Evolutionary conservation across 2,329 filamentous ascomycete genomes (phyloP).

Genomic region (Penicillium glabrum): DNA sequence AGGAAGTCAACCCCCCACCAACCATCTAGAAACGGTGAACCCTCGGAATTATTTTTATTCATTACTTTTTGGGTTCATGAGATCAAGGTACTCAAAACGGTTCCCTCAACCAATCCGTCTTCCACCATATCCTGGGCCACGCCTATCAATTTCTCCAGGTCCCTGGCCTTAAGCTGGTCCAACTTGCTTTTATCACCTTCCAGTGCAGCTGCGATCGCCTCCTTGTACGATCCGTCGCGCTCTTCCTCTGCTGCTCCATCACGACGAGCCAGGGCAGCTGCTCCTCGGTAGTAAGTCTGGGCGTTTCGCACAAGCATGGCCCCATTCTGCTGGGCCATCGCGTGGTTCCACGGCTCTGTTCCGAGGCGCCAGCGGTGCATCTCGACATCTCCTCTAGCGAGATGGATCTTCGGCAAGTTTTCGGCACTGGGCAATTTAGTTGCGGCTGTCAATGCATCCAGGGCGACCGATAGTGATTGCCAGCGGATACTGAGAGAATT

Average conservation of each 20-base stretch:
- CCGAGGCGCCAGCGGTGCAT: slow-evolving; percentile 55
- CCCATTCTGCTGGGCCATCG: slow-evolving; percentile 45
- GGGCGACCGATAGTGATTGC: slow-evolving; percentile 53
- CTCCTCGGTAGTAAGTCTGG: slow-evolving; percentile 59
- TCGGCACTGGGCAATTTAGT: slow-evolving; percentile 52
- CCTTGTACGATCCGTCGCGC: slow-evolving; percentile 48
- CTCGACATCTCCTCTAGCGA: slow-evolving; percentile 57
- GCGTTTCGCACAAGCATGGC: slow-evolving; percentile 55
- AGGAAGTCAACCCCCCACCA: slow-evolving; percentile 36
- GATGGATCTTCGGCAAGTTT: slow-evolving; percentile 54
- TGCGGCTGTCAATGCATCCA: slow-evolving; percentile 52
- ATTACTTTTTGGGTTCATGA: slow-evolving; percentile 21
- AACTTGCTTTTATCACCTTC: slow-evolving; percentile 40
- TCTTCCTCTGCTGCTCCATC: slow-evolving; percentile 45
- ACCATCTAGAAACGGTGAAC: slow-evolving; percentile 21
- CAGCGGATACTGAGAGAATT: slow-evolving; percentile 45
- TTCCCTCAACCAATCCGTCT: slow-evolving; percentile 49
- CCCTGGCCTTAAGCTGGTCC: slow-evolving; percentile 35
- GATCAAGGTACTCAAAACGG: slow-evolving; percentile 33
- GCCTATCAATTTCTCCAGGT: slow-evolving; percentile 40
- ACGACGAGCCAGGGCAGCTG: slow-evolving; percentile 41
- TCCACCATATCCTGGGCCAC: slow-evolving; percentile 54
- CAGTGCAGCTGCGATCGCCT: slow-evolving; percentile 50
- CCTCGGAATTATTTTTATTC: background rate
- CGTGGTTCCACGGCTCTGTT: slow-evolving; percentile 43